Evolutionary conservation across 495 filamentous ascomycete genomes (phyloP), one percentile per base, ranked within the genome.

Genomic region (Hapsidospora chrysogenum): DNA sequence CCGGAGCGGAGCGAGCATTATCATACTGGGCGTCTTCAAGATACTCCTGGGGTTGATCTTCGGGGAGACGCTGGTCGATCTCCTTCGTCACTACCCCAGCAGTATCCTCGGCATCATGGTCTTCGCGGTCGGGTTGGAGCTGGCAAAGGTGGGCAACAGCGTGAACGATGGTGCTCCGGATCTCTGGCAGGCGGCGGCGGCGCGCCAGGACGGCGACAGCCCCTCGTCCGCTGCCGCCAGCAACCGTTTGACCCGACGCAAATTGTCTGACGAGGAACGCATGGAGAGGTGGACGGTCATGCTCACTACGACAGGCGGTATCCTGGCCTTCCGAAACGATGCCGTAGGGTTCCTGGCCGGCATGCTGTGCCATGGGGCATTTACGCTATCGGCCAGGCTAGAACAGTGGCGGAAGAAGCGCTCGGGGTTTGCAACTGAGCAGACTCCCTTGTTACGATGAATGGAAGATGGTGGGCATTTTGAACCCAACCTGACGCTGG

Each of bases 281-380:
- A 64, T 63, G 32, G 71, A 78, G 43, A 61, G 83, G 19, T 92
- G 82, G 77, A 77, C 70, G 20, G 74, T 92, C 0, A 92, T 94
- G 85, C 66, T 89, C 44, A 72, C 85, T 35, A 95, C 87, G 27
- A 72, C 80, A 17, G 85, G 78, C 1, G 64, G 74, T 13, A 61
- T 85, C 40, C 52, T 96, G 14, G 83, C 82, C n/a, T 92, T 92
- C 41, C 76, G 68, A 53, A 94, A 93, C 50, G 84, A 86, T 52
- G 84, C 74, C 11, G 65, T 92, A 13, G 87, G 87, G 0, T 94
- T 96, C 47, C 38, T 78, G 15, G 83, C 77, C 0, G 87, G 87
- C 0, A 67, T 89, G 63, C 40, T 79, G 9, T 81, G 77, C 48
- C 65, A 82, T 15, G 14, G 20, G 9, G 20, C 37, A 9, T 39